Evolutionary conservation across 208 protist species (phyloP).

Genomic region (Leishmania lainsoni): DNA sequence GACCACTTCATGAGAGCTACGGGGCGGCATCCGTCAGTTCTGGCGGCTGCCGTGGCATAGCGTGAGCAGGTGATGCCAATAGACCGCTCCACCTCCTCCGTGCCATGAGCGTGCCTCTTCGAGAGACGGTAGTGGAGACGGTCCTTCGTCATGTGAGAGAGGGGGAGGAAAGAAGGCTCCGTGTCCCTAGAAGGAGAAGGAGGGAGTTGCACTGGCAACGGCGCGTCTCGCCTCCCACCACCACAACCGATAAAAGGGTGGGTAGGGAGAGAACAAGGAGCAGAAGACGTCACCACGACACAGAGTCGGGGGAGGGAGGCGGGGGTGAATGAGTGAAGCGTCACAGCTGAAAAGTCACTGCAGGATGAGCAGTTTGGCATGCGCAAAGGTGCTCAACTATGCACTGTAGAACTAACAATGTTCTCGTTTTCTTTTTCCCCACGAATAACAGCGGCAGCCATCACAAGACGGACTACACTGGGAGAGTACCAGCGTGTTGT

Average conservation of each 20-base stretch:
- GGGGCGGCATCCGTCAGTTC: conserved; percentile 31
- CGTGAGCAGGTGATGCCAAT: conserved; percentile 65
- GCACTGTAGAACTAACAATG: not conserved
- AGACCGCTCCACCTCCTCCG: conserved; percentile 47
- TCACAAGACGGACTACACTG: not conserved
- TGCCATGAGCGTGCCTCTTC: conserved; percentile 52
- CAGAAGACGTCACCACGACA: not conserved
- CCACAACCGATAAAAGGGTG: not conserved
- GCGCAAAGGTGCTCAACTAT: not conserved
- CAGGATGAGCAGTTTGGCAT: not conserved
- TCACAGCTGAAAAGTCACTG: not conserved
- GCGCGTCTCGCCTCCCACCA: not conserved
- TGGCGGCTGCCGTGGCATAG: not conserved
- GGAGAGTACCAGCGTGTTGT: not conserved
- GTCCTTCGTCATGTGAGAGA: conserved; percentile 69
- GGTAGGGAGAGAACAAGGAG: not conserved
- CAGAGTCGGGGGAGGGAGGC: not conserved
- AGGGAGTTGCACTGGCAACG: not conserved
- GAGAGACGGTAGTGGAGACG: conserved; percentile 53
- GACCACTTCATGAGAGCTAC: conserved; percentile 84
- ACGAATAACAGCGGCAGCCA: not conserved
- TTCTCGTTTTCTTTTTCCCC: conserved; percentile 1
- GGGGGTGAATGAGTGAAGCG: not conserved
- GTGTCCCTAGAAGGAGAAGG: not conserved
- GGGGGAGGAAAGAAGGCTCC: not conserved